Conservation (phyloP, 208 protist genomes). For the Lotmaria passim region DNA sequence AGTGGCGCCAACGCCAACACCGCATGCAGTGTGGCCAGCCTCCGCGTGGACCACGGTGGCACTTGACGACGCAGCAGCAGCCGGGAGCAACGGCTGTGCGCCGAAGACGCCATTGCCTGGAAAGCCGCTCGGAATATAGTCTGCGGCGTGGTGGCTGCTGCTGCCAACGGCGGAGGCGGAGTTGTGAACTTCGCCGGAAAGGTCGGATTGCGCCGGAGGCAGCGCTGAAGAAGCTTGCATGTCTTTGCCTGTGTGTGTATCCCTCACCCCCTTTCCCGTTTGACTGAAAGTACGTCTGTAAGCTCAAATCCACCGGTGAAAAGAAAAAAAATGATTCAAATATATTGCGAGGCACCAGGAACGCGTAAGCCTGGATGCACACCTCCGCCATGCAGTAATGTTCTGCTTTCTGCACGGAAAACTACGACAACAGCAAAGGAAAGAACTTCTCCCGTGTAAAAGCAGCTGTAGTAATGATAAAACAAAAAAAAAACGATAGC, state of each 20-base stretch:
- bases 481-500: not conserved
- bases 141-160: not conserved
- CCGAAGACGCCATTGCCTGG: conserved; percentile 1
- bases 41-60: not conserved
- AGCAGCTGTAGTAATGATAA: no score
- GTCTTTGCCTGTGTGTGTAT: not conserved
- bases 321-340: not conserved
- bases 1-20: not conserved
- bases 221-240: conserved; percentile 6
- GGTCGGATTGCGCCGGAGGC: not conserved
- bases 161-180: not conserved
- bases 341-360: no score
- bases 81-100: not conserved
- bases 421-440: no score
- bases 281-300: no score
- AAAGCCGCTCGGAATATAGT: conserved; percentile 35
- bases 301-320: no score
- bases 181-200: not conserved
- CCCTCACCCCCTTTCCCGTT: no score
- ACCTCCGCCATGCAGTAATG: no score
- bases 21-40: not conserved
- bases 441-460: no score
- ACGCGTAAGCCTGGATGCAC: no score
- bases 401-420: no score
- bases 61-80: not conserved